A percentile compares a stretch with the other conserved stretches of the same genome.
These are phyloP conservation scores for Pseudocercospora crystallina DNA, from an alignment of 2,329 filamentous ascomycete species.

Conservation along the genomic window DNA sequence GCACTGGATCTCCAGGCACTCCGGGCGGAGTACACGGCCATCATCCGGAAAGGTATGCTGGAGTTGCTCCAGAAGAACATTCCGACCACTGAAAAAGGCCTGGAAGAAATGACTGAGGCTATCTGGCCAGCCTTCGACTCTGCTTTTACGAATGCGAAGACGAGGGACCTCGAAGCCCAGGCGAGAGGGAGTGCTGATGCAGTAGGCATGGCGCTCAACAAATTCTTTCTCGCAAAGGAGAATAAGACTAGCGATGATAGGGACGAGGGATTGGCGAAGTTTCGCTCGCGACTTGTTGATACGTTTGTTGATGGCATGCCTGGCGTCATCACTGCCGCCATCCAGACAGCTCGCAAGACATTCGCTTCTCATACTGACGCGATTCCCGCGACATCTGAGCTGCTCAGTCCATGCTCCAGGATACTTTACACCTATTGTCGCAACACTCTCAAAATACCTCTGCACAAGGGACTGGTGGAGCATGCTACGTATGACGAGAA, in stretches of 20 bases:
- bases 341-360: conserved; percentile 11
- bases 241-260: too few relatives aligned
- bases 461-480: conserved; percentile 28
- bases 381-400: neutral
- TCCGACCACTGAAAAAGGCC: neutral
- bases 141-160: conserved; percentile 13
- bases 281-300: too few relatives aligned
- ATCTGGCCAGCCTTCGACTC: conserved; percentile 10
- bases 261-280: too few relatives aligned
- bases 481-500: conserved; percentile 21
- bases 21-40: conserved; percentile 14
- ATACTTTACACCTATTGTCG: conserved; percentile 26
- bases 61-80: neutral
- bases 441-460: conserved; percentile 17
- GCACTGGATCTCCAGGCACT: conserved; percentile 28
- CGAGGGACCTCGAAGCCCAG: conserved; percentile 5
- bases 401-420: conserved; percentile 21
- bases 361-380: neutral
- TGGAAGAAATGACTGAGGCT: neutral
- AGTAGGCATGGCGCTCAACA: neutral
- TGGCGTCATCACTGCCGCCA: conserved; percentile 9
- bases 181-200: neutral
- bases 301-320: neutral
- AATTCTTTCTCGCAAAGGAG: neutral
- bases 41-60: neutral